phyloP scores from a whole-genome alignment of 441 rosid species.

The Adansonia madagascariensis region DNA sequence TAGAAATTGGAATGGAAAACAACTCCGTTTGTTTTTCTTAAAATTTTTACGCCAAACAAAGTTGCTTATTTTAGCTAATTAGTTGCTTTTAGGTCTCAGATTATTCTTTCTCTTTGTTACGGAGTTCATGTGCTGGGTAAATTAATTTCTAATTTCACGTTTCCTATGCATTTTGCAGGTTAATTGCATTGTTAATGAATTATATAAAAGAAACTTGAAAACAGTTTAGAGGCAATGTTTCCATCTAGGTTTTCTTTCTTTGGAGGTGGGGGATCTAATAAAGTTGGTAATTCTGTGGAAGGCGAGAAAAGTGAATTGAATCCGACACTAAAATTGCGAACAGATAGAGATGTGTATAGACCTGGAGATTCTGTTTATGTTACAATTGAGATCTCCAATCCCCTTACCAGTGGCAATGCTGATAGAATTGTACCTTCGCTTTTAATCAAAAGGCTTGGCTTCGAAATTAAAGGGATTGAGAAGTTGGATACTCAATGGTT shows the following conservation, averaged over 20 bases:
- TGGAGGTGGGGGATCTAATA: constrained; percentile 52
- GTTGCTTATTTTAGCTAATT: constrained; percentile 5
- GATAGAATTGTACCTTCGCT: constrained; percentile 44
- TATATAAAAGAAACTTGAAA: neutral
- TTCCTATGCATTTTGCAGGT: constrained; percentile 12
- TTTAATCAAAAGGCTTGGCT: constrained; percentile 72
- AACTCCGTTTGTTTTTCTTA: neutral
- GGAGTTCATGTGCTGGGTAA: neutral
- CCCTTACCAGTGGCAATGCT: constrained; percentile 30
- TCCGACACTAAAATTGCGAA: constrained; percentile 59
- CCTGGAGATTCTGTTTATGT: constrained; percentile 78
- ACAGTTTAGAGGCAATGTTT: constrained; percentile 44
- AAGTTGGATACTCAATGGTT: constrained; percentile 88
- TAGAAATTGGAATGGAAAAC: constrained; percentile 2
- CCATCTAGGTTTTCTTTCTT: constrained; percentile 55
- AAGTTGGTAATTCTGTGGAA: constrained; percentile 41
- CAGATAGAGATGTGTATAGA: constrained; percentile 86
- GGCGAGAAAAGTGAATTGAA: constrained; percentile 34
- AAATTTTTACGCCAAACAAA: neutral
- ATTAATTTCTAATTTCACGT: constrained; percentile 1
- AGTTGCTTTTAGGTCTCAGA: neutral
- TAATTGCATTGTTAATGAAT: neutral
- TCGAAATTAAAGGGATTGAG: constrained; percentile 84
- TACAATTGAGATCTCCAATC: constrained; percentile 63
- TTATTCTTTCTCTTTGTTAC: constrained; percentile 1